Evolutionary conservation across 1,284 basidiomycete species (phyloP).

Genomic region (Fomitiporia mediterranea): DNA sequence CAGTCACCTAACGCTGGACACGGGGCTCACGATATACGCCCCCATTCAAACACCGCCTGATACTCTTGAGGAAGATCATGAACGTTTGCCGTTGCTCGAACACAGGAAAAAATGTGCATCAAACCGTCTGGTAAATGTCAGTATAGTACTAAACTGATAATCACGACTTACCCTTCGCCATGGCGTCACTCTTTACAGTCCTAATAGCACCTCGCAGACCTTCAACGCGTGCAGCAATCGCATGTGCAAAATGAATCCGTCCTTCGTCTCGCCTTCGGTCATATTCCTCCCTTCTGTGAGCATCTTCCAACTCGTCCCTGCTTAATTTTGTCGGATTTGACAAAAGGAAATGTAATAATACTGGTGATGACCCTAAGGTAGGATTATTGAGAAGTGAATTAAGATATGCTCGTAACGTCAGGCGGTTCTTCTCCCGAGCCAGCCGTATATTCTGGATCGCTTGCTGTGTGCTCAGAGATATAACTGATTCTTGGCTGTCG

Average conservation of each 20-base stretch:
- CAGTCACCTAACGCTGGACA: constrained; percentile 9
- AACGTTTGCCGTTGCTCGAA: constrained; percentile 79
- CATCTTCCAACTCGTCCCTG: constrained; percentile 77
- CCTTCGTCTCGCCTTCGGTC: constrained; percentile 91
- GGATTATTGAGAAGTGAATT: constrained; percentile 74
- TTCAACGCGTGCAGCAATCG: constrained; percentile 85
- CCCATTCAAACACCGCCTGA: constrained; percentile 92
- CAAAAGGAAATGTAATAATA: constrained; percentile 84
- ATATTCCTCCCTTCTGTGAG: constrained; percentile 77
- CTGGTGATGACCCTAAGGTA: constrained; percentile 76
- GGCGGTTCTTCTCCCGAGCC: constrained; percentile 89
- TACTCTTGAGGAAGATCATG: constrained; percentile 83
- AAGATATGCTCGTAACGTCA: constrained; percentile 92
- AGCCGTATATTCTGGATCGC: constrained; percentile 40
- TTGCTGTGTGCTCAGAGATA: constrained; percentile 19
- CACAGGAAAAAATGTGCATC: constrained; percentile 80
- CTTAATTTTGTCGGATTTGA: constrained; percentile 72
- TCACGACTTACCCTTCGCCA: constrained; percentile 60
- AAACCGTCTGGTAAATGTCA: constrained; percentile 64
- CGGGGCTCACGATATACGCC: constrained; percentile 86
- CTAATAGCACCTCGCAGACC: constrained; percentile 82
- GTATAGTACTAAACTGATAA: neutral
- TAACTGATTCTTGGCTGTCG: constrained; percentile 19
- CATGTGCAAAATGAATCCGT: constrained; percentile 77
- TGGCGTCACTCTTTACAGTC: constrained; percentile 87